phyloP scores from a whole-genome alignment of 2,329 filamentous ascomycete genomes.

The Neobulgaria alba region DNA sequence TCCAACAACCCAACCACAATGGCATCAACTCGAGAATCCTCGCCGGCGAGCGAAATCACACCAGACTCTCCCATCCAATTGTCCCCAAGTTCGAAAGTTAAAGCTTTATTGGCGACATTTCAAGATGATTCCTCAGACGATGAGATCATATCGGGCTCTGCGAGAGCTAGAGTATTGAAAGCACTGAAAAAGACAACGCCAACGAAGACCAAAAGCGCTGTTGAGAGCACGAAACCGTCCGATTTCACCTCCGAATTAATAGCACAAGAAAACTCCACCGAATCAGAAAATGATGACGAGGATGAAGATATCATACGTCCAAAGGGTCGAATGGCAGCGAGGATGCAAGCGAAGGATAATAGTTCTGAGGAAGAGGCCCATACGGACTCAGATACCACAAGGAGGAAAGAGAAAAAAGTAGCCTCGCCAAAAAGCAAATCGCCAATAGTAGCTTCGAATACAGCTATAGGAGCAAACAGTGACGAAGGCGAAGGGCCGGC shows the following conservation, averaged over 20 bases:
- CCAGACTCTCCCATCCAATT: constrained; percentile 34
- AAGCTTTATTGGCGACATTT: constrained; percentile 42
- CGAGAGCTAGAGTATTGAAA: constrained; percentile 15
- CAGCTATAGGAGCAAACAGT: constrained; percentile 26
- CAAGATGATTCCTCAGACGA: constrained; percentile 40
- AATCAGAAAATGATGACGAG: constrained; percentile 27
- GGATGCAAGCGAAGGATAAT: constrained; percentile 41
- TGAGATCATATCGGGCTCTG: constrained; percentile 17
- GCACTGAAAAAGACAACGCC: constrained; percentile 7
- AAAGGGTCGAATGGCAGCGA: constrained; percentile 54
- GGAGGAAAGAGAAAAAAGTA: constrained; percentile 37
- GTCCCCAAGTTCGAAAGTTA: constrained; percentile 47
- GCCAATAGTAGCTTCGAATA: constrained; percentile 26
- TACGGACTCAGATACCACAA: constrained; percentile 22
- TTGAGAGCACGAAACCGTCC: neutral
- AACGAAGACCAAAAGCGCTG: constrained; percentile 6
- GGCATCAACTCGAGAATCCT: constrained; percentile 41
- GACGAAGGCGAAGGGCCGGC: constrained; percentile 19
- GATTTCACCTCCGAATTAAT: neutral
- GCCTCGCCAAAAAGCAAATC: constrained; percentile 29
- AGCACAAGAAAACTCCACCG: neutral
- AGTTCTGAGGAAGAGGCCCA: constrained; percentile 13
- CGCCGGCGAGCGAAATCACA: constrained; percentile 35
- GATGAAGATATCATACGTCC: constrained; percentile 46
- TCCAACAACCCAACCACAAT: constrained; percentile 29